Conservation (phyloP, 1,284 basidiomycete genomes). For the Wallemia mellicola region DNA sequence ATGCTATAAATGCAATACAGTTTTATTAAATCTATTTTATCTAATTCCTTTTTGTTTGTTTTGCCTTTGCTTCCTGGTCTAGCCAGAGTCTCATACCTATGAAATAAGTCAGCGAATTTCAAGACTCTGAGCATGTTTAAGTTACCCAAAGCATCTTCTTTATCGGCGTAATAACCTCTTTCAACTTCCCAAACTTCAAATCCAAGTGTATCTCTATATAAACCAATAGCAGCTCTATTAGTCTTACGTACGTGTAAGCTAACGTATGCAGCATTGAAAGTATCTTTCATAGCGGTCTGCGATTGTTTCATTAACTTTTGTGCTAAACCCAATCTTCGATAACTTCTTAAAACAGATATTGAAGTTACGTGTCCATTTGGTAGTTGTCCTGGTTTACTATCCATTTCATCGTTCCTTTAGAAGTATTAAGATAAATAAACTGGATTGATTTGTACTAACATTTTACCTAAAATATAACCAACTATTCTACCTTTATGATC, state of each 20-base stretch:
- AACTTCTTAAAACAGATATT: slow-evolving; percentile 57
- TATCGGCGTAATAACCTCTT: slow-evolving; percentile 41
- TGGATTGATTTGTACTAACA: slow-evolving; percentile 20
- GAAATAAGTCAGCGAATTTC: too few species aligned
- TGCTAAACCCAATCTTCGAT: slow-evolving; percentile 53
- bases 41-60: background rate
- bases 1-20: too few species aligned
- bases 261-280: slow-evolving; percentile 44
- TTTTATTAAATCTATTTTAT: background rate
- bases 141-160: background rate
- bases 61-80: slow-evolving; percentile 3
- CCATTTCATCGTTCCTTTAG: slow-evolving; percentile 37
- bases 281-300: slow-evolving; percentile 57
- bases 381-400: slow-evolving; percentile 22
- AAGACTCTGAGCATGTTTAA: too few species aligned
- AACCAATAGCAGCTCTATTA: slow-evolving; percentile 48
- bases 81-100: slow-evolving; percentile 43
- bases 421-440: background rate
- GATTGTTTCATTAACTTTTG: slow-evolving; percentile 63
- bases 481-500: slow-evolving; percentile 65
- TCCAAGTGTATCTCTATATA: slow-evolving; percentile 57
- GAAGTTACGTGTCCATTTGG: slow-evolving; percentile 66
- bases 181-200: slow-evolving; percentile 47
- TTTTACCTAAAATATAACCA: slow-evolving; percentile 79
- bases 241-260: slow-evolving; percentile 63